These are phyloP conservation scores for Teratosphaeria viscida DNA, from an alignment of 2,329 filamentous ascomycete species.

Conservation along the genomic window DNA sequence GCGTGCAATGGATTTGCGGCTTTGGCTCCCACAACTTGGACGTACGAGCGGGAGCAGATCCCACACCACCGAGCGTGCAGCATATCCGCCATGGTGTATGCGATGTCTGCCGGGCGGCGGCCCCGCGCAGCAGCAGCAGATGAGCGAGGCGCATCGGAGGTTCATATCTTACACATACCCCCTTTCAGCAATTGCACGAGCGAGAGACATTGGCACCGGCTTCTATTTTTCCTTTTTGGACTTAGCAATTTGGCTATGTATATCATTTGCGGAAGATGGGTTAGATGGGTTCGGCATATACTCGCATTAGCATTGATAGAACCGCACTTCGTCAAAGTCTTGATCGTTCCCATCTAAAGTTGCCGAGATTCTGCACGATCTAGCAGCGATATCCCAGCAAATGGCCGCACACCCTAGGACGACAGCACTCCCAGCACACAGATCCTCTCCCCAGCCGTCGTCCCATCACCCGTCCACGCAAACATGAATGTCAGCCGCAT, in stretches of 20 bases:
- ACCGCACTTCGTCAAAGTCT: background rate
- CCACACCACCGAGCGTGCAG: background rate
- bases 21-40: background rate
- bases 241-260: background rate
- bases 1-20: background rate
- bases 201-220: background rate
- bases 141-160: background rate
- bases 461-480: conserved; percentile 37
- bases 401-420: background rate
- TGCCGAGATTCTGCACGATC: background rate
- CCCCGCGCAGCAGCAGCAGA: background rate
- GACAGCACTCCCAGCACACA: conserved; percentile 29
- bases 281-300: background rate
- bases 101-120: background rate
- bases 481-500: conserved; percentile 46
- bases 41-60: background rate
- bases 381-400: background rate
- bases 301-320: background rate
- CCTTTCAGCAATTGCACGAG: background rate
- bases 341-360: background rate
- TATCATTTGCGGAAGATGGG: background rate
- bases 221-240: background rate
- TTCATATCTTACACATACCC: background rate
- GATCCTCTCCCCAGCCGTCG: conserved; percentile 21
- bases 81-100: background rate